Base-by-base conservation (phyloP, 192 early-diverging fungal genomes). In the Coemansia furcata region DNA sequence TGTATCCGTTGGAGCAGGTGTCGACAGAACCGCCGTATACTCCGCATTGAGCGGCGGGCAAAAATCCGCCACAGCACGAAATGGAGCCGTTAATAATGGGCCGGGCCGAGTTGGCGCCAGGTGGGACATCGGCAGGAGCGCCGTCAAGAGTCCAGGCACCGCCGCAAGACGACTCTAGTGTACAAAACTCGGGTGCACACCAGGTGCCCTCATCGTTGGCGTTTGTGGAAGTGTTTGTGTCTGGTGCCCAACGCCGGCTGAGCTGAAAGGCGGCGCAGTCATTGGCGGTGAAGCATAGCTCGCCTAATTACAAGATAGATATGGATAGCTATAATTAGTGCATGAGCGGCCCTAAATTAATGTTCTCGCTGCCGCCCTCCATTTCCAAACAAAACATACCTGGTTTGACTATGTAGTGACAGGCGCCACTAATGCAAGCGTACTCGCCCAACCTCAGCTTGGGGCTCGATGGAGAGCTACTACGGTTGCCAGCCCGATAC, bases 131-230 rank as follows among this genome's bases (percentile, higher is more conserved):
- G 12, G n/a, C 19, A 3, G 83, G 85, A 9, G 85, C 80, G 21
- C 80, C 75, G 3, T 69, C 66, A 8, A 85, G 71, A 29, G 84
- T 83, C 87, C 87, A 89, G 12, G 85, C 86, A 21, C 85, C 85
- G 35, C 81, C 86, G 62, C 89, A 90, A 0, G 76, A 80, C 9
- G 87, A 87, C 44, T 86, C 89, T 12, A 89, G 63, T 8, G 87
- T 88, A 66, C 87, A 89, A 42, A 81, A 78, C 14, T 77, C 65
- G 10, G 87, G 83, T 1, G 80, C 74, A 64, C 89, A 80, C 65
- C 71, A 73, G 38, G 57, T 36, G 35, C 36, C 36, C 40, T 19
- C 19, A 12, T 29, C 62, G 12, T 76, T 71, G 15, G 23, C 30
- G 9, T 63, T 58, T 36, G n/a, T 17, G 6, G 15, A 36, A 2